Percentiles rank a stretch among this genome's conserved stretches.
phyloP scores from a whole-genome alignment of 2,329 filamentous ascomycete species.

The Cladophialophora yegresii region DNA sequence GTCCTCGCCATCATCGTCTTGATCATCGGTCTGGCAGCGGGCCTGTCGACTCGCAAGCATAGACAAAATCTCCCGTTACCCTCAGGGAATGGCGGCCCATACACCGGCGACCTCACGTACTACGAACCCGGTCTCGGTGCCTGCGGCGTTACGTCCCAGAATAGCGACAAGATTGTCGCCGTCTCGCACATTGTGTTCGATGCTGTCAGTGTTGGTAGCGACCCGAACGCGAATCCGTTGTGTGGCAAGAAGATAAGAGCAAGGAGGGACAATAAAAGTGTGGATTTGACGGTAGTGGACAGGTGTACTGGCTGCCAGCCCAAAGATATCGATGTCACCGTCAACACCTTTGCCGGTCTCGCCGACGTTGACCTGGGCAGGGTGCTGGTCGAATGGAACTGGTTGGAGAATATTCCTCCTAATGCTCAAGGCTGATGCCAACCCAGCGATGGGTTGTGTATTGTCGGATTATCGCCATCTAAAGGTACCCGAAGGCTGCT shows the following conservation, averaged over 20 bases:
- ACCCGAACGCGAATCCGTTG: slow-evolving; percentile 66
- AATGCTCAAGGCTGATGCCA: slow-evolving; percentile 21
- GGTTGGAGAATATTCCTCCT: slow-evolving; percentile 47
- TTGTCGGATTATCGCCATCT: not conserved
- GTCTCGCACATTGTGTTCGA: slow-evolving; percentile 70
- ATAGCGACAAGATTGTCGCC: slow-evolving; percentile 63
- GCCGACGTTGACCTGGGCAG: slow-evolving; percentile 51
- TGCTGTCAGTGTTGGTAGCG: slow-evolving; percentile 52
- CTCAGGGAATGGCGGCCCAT: slow-evolving; percentile 52
- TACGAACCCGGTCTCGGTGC: slow-evolving; percentile 68
- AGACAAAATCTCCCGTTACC: slow-evolving; percentile 54
- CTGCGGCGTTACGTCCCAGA: slow-evolving; percentile 62
- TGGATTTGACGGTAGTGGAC: slow-evolving; percentile 68
- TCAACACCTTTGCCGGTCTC: slow-evolving; percentile 51
- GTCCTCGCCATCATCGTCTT: slow-evolving; percentile 28
- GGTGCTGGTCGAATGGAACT: slow-evolving; percentile 55
- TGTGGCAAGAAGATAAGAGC: slow-evolving; percentile 70
- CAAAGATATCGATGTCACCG: slow-evolving; percentile 55
- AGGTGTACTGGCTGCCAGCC: slow-evolving; percentile 58
- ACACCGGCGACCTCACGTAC: slow-evolving; percentile 68
- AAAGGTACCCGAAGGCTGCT: not conserved
- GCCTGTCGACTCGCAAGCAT: slow-evolving; percentile 29
- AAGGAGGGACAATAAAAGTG: slow-evolving; percentile 53
- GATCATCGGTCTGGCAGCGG: slow-evolving; percentile 34
- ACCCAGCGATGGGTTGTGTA: not conserved